Base-by-base conservation (phyloP, 1,139 yeast genomes). In the Insectozyma bohioensis region DNA sequence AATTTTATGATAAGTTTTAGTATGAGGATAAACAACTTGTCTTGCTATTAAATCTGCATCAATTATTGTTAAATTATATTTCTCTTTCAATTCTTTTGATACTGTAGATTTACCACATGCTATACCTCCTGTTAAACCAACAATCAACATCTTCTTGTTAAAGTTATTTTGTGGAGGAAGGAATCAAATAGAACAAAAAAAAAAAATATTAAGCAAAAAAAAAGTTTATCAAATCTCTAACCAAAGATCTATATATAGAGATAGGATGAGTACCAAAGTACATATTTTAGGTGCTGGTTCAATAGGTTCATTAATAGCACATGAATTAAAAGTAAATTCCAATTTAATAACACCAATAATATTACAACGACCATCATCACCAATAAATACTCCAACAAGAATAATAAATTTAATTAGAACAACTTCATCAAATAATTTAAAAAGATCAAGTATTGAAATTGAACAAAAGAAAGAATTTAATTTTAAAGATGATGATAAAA, bases 81-180 rank as follows among this genome's bases (percentile, higher is more conserved):
- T 62, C 10, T 76, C 73, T 6, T 56, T 43, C 8, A 92, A 61
- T 18, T 72, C 58, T 12, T 62, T 55, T 0, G 97, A 86, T 0
- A 87, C 97, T 0, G 97, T 90, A 10, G 95, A 84, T 54, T 94
- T 94, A 1, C 99, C 99, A 4, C 94, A 75, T 7, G 97, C 95
- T 33, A 92, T 92, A 1, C 97, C 97, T 1, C 99, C 99, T 0
- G 98, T 92, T 16, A 92, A 72, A 1, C 99, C 99, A 7, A 94
- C 75, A 21, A 92, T 74, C 34, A 92, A 74, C 98, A 92, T 92
- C n/a, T n/a, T n/a, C n/a, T n/a, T n/a, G n/a, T n/a, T n/a, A n/a
- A n/a, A n/a, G n/a, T n/a, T n/a, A 11, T 7, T n/a, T 12, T 25
- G 33, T 20, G 26, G 28, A 16, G 12, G 12, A 27, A 19, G 22